A percentile compares a stretch with the other conserved stretches of the same genome.
Conservation (phyloP, 2,329 filamentous ascomycete genomes). For the Xylaria sp. region DNA sequence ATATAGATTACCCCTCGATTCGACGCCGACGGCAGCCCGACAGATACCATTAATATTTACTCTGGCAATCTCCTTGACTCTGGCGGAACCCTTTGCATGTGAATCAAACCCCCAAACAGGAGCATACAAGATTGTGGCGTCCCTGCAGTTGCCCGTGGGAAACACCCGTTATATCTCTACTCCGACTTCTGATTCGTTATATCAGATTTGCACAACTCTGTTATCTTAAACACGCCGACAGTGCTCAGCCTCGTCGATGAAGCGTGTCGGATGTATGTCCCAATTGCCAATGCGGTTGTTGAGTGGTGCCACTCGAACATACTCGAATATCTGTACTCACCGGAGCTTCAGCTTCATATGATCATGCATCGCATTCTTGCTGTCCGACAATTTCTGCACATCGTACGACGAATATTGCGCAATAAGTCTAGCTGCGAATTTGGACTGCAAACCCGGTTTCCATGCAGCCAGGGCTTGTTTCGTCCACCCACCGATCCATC, state of each 20-base stretch:
- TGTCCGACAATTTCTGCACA: conserved; percentile 1
- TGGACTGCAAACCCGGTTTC: not conserved
- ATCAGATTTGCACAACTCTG: conserved; percentile 9
- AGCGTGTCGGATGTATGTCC: not conserved
- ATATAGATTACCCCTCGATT: not conserved
- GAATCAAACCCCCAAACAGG: not conserved
- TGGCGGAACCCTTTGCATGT: conserved; percentile 6
- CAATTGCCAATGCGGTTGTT: not conserved
- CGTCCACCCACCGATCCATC: not conserved
- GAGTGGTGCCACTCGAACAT: not conserved
- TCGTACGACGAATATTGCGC: not conserved
- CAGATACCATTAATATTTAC: not conserved
- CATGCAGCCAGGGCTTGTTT: not conserved
- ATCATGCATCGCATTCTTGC: conserved; percentile 2
- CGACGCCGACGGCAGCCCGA: conserved; percentile 6
- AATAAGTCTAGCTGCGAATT: not conserved
- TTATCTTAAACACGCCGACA: conserved; percentile 9
- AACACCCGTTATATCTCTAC: conserved; percentile 2
- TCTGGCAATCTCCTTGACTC: conserved; percentile 1
- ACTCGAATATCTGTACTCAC: conserved; percentile 2
- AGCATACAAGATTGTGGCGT: conserved; percentile 4
- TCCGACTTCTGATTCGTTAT: conserved; percentile 7
- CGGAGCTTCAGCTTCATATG: not conserved
- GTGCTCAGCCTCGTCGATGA: conserved; percentile 9
- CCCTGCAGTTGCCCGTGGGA: conserved; percentile 16